A percentile compares a stretch with the other conserved stretches of the same genome.
Evolutionary conservation across 2,329 filamentous ascomycete species (phyloP).

Genomic region (Coniella vitis): DNA sequence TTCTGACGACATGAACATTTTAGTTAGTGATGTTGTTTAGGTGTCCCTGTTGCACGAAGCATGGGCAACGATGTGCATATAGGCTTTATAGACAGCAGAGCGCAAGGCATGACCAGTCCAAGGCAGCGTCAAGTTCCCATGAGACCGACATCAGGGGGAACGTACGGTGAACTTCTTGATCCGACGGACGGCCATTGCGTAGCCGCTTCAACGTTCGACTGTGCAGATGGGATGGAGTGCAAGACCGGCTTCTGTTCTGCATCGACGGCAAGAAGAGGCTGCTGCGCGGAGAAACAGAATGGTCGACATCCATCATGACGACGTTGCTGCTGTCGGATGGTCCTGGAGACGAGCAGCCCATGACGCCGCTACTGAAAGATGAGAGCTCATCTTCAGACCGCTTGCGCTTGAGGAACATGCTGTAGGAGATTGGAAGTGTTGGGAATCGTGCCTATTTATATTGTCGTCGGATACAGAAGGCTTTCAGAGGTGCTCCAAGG

Average conservation of each 20-base stretch:
- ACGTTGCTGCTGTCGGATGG: conserved; percentile 26
- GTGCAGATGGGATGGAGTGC: conserved; percentile 38
- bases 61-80: too few relatives aligned
- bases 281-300: conserved; percentile 21
- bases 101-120: too few relatives aligned
- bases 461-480: neutral
- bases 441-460: neutral
- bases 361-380: conserved; percentile 33
- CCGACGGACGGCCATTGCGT: conserved; percentile 51
- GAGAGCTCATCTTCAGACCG: conserved; percentile 52
- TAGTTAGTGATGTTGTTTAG: neutral
- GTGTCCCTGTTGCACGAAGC: too few relatives aligned
- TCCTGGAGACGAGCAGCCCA: conserved; percentile 36
- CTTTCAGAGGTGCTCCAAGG: neutral
- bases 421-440: conserved; percentile 1
- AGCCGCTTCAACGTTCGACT: conserved; percentile 56
- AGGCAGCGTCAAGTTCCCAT: too few relatives aligned
- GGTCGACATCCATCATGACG: conserved; percentile 25
- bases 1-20: conserved; percentile 30
- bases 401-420: conserved; percentile 58
- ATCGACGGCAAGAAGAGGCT: conserved; percentile 20
- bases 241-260: conserved; percentile 20
- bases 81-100: too few relatives aligned
- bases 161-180: conserved; percentile 49
- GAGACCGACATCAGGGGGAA: conserved; percentile 14